phyloP scores from a whole-genome alignment of 2,329 filamentous ascomycete genomes.

The Aspergillus floridensis region DNA sequence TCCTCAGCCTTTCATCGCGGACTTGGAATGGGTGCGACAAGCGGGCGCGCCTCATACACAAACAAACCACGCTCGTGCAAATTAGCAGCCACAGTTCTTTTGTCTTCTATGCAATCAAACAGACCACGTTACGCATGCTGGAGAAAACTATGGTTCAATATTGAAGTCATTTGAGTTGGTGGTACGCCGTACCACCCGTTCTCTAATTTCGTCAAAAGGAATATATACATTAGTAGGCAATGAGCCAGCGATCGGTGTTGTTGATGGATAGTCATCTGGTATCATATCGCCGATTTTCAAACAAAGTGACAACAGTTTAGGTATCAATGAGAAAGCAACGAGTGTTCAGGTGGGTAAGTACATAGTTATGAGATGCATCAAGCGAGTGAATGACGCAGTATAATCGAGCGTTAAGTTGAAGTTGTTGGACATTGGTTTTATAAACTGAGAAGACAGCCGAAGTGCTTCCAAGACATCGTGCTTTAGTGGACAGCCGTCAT shows the following conservation, averaged over 20 bases:
- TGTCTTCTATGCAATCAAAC: neutral
- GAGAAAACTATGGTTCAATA: neutral
- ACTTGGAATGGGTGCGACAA: neutral
- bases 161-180: neutral
- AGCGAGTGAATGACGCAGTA: neutral
- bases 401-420: neutral
- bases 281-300: neutral
- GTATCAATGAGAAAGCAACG: neutral
- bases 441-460: neutral
- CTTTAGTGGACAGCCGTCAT: slow-evolving; percentile 38
- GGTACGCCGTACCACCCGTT: neutral
- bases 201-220: neutral
- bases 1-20: neutral
- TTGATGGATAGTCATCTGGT: neutral
- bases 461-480: slow-evolving; percentile 1
- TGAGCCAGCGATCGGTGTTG: neutral
- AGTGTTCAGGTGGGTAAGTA: neutral
- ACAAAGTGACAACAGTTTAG: neutral
- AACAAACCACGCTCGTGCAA: neutral
- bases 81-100: neutral
- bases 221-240: slow-evolving; percentile 1
- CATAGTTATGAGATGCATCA: neutral
- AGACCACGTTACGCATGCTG: neutral
- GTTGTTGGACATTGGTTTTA: neutral
- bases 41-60: neutral